These are phyloP conservation scores for Porpolomopsis calyptriformis DNA, from an alignment of 768 basidiomycete genomes.

Conservation along the genomic window DNA sequence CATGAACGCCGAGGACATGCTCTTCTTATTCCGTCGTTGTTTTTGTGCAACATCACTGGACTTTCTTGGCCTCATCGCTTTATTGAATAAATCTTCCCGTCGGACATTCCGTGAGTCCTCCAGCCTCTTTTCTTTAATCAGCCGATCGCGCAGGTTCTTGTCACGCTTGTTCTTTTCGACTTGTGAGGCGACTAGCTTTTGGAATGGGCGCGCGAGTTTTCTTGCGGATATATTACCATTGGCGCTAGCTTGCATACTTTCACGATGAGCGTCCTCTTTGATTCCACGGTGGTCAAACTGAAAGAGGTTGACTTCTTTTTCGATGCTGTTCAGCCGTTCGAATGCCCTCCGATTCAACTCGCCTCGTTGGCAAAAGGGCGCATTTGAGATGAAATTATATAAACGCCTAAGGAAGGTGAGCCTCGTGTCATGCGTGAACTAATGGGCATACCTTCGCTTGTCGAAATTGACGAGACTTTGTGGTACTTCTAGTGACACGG, in stretches of 20 bases:
- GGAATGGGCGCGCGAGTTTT: conserved; percentile 55
- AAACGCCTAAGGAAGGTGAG: conserved; percentile 40
- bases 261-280: conserved; percentile 65
- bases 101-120: conserved; percentile 66
- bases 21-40: conserved; percentile 80
- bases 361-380: conserved; percentile 38
- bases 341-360: conserved; percentile 58
- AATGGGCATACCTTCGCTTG: conserved; percentile 55
- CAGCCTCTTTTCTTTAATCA: conserved; percentile 64
- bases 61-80: conserved; percentile 57
- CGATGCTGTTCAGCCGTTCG: conserved; percentile 66
- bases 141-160: conserved; percentile 51
- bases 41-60: conserved; percentile 42
- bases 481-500: conserved; percentile 36
- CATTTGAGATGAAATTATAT: conserved; percentile 50
- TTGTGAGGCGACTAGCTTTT: conserved; percentile 49
- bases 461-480: conserved; percentile 67
- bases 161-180: conserved; percentile 79
- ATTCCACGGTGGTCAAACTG: conserved; percentile 65
- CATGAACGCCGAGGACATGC: conserved; percentile 72
- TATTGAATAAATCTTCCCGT: conserved; percentile 64
- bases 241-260: conserved; percentile 37
- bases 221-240: conserved; percentile 38
- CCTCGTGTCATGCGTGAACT: conserved; percentile 10
- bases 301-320: conserved; percentile 49